Evolutionary conservation across 1,284 basidiomycete genomes (phyloP), one percentile per base, ranked within the genome.

Genomic region (Rugosomyces carneus): DNA sequence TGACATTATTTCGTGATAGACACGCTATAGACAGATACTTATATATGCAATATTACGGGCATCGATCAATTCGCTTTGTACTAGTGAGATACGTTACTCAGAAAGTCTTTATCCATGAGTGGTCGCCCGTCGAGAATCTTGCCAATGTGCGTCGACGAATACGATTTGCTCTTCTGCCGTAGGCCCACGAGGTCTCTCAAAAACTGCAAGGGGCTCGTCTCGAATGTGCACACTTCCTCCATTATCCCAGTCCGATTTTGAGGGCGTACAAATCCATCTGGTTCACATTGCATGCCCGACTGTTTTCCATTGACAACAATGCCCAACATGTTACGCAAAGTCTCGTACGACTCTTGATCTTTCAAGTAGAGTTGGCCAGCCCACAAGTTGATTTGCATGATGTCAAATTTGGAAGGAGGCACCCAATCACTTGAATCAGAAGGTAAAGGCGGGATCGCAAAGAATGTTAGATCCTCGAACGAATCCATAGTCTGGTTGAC

Each of bases 341-440:
- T 35, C n/a, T 24, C 26, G 34, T 43, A 43, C 5, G 27, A 29
- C 10, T 9, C 27, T 29, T 10, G 2, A n/a, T 63, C 51, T 10
- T 55, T 50, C 6, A 73, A 53, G 48, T 68, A 75, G 5, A 74
- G 61, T 47, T 73, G 70, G 16, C 68, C 75, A 10, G 73, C 60
- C 42, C 65, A 74, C 19, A 75, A 49, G 44, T 69, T 68, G 18
- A 77, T 56, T 46, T 73, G 67, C 24, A 60, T 53, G 23, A 61
- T 58, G 1, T 64, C 40, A 8, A 21, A 54, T 42, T 13, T 41
- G 5, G 20, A 52, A 37, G 1, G 61, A 47, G 3, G 57, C 37
- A 10, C 51, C 57, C 60, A 58, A n/a, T n/a, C n/a, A n/a, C n/a
- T n/a, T n/a, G n/a, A n/a, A n/a, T 42, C 27, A 9, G 16, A 1